Evolutionary conservation across 2,329 filamentous ascomycete genomes (phyloP), one percentile per base, ranked within the genome.

Genomic region (Aschersonia sp.): DNA sequence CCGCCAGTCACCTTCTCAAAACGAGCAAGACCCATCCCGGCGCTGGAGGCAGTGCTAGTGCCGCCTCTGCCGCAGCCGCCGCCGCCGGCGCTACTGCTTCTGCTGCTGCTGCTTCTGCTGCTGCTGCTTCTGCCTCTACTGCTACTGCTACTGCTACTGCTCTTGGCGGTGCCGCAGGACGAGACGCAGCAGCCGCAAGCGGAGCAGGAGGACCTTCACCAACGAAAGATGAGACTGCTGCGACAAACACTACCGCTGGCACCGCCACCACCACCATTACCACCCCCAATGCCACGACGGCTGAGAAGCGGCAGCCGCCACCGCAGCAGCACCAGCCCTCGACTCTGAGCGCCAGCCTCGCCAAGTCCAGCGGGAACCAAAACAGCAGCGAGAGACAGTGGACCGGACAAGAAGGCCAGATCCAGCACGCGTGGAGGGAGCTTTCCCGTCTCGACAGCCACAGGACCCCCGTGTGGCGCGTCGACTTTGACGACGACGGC

Each of bases 381-480:
- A 60, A 63, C 14, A 51, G 55, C 9, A 68, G 66, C 5, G 73
- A 76, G 50, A 66, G 75, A 33, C 71, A 69, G 32, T 72, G 73
- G 49, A 70, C 75, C 5, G 75, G 75, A 30, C 69, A 77, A 52
- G 76, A 79, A 4, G 83, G 83, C 0, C 78, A 84, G 55, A 71
- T 88, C 30, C 70, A 68, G 50, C 84, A 89, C 59, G 68, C 70
- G 1, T 70, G 71, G 22, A 75, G 72, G 52, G 76, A 86, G 55
- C 72, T 85, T 1, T 82, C 81, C 7, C 77, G 75, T 56, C 72
- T 89, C 7, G 78, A 81, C 45, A 76, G 73, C 46, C 79, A 85
- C 58, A 75, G 78, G 45, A 81, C 78, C 14, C 83, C 83, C 1
- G 82, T 87, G 2, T 90, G 85, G 85, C 71, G 83, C 29, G 79